These are phyloP conservation scores for Penicillium sp. DNA, from an alignment of 2,329 filamentous ascomycete species.

Conservation along the genomic window DNA sequence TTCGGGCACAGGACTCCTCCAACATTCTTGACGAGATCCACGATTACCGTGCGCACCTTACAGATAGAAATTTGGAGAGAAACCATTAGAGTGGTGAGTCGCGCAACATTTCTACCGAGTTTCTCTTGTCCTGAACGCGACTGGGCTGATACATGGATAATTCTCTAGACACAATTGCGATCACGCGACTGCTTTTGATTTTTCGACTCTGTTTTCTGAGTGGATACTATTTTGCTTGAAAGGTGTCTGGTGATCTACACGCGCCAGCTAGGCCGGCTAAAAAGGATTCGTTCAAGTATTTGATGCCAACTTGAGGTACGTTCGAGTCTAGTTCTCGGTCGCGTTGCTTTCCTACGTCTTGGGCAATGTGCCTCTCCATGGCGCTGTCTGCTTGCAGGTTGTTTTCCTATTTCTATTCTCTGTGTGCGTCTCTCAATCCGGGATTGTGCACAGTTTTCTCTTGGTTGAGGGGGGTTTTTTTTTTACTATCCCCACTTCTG, in stretches of 20 bases:
- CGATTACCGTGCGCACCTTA: constrained; percentile 25
- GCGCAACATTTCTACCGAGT: constrained; percentile 1
- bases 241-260: neutral
- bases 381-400: neutral
- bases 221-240: neutral
- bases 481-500: neutral
- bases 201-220: neutral
- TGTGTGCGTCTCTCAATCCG: neutral
- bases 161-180: constrained; percentile 6
- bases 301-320: constrained; percentile 2
- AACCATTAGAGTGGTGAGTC: constrained; percentile 37
- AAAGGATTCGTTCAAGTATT: neutral
- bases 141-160: constrained; percentile 6
- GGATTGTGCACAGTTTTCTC: neutral
- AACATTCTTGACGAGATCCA: constrained; percentile 27
- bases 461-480: neutral
- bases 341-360: neutral
- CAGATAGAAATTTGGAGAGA: constrained; percentile 26
- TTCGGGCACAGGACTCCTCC: neutral
- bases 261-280: neutral
- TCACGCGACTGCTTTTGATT: constrained; percentile 9
- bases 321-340: neutral
- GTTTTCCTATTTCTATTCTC: neutral
- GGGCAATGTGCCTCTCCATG: neutral
- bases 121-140: constrained; percentile 1